Evolutionary conservation across 1,284 basidiomycete species (phyloP).

Genomic region (Naganishia albida): DNA sequence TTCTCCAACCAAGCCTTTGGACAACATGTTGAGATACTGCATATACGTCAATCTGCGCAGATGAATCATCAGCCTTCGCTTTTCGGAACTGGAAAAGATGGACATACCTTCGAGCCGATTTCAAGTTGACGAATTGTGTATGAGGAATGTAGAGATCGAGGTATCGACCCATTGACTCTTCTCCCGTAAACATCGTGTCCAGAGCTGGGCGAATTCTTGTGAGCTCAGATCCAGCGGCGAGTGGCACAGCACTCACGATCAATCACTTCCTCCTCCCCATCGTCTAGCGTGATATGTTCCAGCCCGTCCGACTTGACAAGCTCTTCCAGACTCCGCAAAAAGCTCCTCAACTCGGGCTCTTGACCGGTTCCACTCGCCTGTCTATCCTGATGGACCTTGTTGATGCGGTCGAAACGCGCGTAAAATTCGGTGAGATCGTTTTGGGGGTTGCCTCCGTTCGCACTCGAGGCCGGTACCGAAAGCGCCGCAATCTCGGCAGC

Average conservation of each 20-base stretch:
- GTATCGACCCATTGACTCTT: conserved; percentile 92
- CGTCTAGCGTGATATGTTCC: conserved; percentile 59
- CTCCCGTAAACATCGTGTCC: conserved; percentile 87
- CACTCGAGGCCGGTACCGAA: conserved; percentile 54
- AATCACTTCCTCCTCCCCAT: conserved; percentile 63
- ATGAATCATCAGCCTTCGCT: neutral
- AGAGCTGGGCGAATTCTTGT: conserved; percentile 61
- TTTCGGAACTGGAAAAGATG: too few relatives aligned
- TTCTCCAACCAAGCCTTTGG: conserved; percentile 54
- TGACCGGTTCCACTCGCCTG: conserved; percentile 19
- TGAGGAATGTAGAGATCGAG: conserved; percentile 90
- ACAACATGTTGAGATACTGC: conserved; percentile 83
- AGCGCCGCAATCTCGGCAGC: conserved; percentile 49
- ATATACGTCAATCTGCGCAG: conserved; percentile 71
- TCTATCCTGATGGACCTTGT: conserved; percentile 85
- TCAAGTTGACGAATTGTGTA: conserved; percentile 84
- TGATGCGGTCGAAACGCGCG: conserved; percentile 84
- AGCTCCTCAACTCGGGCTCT: conserved; percentile 65
- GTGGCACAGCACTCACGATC: conserved; percentile 47
- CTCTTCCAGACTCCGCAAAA: conserved; percentile 76
- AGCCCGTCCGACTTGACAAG: conserved; percentile 58
- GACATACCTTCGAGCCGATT: conserved; percentile 68
- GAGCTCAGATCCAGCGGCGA: neutral
- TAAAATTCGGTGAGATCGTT: conserved; percentile 92
- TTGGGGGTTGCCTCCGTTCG: conserved; percentile 44